Evolutionary conservation across 2,329 filamentous ascomycete genomes (phyloP).

Genomic region (Zymoseptoria tritici): DNA sequence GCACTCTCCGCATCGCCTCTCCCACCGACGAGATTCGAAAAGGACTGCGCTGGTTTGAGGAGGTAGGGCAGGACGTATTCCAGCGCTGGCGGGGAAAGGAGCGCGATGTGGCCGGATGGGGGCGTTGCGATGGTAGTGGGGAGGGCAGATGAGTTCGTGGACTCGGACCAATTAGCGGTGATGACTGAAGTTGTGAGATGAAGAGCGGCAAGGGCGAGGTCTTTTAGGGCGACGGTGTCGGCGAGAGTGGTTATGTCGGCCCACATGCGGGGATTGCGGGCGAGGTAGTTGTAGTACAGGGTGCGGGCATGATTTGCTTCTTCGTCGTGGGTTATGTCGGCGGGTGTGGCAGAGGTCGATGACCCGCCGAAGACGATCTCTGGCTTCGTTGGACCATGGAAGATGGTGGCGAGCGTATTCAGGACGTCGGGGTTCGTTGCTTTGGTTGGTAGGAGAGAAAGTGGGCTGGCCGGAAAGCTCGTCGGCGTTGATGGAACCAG

Average conservation of each 20-base stretch:
- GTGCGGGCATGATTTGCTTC: constrained; percentile 49
- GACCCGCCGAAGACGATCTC: constrained; percentile 23
- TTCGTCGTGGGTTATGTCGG: constrained; percentile 29
- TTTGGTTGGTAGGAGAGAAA: constrained; percentile 46
- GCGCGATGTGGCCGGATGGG: constrained; percentile 41
- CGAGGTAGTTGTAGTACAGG: constrained; percentile 49
- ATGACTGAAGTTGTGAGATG: constrained; percentile 46
- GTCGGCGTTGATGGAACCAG: constrained; percentile 37
- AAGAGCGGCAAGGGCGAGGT: constrained; percentile 49
- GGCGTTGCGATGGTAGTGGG: constrained; percentile 32
- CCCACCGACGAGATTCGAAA: constrained; percentile 52
- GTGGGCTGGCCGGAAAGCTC: constrained; percentile 32
- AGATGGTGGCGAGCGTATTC: constrained; percentile 48
- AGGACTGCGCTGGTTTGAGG: constrained; percentile 49
- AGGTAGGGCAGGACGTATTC: constrained; percentile 49
- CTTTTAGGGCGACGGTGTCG: constrained; percentile 51
- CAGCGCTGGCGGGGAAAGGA: constrained; percentile 46
- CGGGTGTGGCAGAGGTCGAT: constrained; percentile 25
- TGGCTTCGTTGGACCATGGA: constrained; percentile 43
- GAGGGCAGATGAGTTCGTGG: constrained; percentile 24
- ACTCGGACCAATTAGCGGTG: constrained; percentile 46
- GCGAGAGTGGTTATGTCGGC: constrained; percentile 45
- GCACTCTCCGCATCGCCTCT: constrained; percentile 50
- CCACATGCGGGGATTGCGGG: constrained; percentile 46
- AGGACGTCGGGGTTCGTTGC: constrained; percentile 48